Base-by-base conservation (phyloP, 495 filamentous ascomycete species). In the Xylaria intraflava region DNA sequence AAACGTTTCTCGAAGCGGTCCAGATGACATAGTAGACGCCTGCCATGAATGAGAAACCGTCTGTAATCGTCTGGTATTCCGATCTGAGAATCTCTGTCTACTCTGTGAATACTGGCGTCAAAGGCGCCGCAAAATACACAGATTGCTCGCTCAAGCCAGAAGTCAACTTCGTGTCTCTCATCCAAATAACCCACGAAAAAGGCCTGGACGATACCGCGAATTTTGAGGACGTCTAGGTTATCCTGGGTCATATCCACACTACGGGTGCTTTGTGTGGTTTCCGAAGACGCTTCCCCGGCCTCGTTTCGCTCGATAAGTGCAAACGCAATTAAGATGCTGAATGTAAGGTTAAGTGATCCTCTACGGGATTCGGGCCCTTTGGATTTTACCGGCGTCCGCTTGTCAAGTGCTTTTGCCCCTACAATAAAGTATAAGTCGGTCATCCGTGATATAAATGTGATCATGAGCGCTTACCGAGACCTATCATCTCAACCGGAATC, bases 141-240 rank as follows among this genome's bases (percentile, higher is more conserved):
- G 6, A 77, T 73, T 11, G 83, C 81, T 33, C 81, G 70, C 48
- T 83, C 74, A 20, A 89, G 68, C 83, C 84, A 89, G 17, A 78
- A 80, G n/a, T 75, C 68, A 6, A 78, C 67, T 20, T 84, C 73
- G 9, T 75, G 72, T 31, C 82, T 75, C 47, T 79, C 76, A 19
- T 76, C 75, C 3, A 93, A 68, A 20, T 80, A 77, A 59, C 89
- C 85, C 16, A 86, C 79, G 53, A 87, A 89, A 49, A 90, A 90
- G 0, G 80, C 84, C 61, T 92, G 89, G 6, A 90, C 85, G 1
- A 92, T 86, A 29, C 80, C 84, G 63, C 90, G 87, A 38, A 92
- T 76, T 29, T 85, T 82, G 29, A 92, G 75, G 30, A 90, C 77
- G 47, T 90, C 88, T 19, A 89, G 78, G 57, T 76, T 85, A 36